Evolutionary conservation across 768 basidiomycete species (phyloP).

Genomic region (Rhizopogon salebrosus): DNA sequence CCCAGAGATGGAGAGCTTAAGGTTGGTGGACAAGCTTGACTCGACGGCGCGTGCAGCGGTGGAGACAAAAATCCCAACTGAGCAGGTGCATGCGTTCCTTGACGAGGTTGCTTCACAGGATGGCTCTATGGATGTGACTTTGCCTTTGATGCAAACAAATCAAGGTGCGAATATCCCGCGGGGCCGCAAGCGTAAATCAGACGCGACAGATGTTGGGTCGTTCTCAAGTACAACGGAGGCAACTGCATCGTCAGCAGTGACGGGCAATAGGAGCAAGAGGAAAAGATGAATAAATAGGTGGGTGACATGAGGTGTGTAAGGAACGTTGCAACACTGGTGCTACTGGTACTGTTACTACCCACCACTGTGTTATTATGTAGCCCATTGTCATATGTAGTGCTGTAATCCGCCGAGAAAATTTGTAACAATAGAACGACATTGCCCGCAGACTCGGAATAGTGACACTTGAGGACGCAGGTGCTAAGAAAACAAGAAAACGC

Average conservation of each 20-base stretch:
- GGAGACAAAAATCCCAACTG: conserved; percentile 23
- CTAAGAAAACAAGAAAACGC: not conserved
- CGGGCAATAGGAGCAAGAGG: conserved; percentile 20
- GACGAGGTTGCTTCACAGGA: conserved; percentile 37
- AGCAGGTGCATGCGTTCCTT: conserved; percentile 37
- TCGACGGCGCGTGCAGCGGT: conserved; percentile 28
- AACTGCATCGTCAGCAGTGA: not conserved
- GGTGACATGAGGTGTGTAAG: not conserved
- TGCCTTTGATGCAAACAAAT: not conserved
- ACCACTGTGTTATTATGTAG: not conserved
- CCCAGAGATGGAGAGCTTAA: conserved; percentile 20
- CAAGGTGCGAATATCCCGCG: conserved; percentile 2
- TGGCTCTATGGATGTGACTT: conserved; percentile 7
- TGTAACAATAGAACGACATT: conserved; percentile 1
- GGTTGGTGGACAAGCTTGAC: conserved; percentile 29
- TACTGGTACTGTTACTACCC: not conserved
- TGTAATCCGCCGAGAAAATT: not conserved
- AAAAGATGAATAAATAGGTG: conserved; percentile 19
- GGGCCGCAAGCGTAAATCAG: conserved; percentile 38
- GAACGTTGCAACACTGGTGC: not conserved
- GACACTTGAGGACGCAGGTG: not conserved
- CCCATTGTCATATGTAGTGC: conserved; percentile 1
- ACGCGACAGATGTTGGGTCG: conserved; percentile 13
- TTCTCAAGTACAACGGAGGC: not conserved
- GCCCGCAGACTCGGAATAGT: no score